A percentile compares a stretch with the other conserved stretches of the same genome.
These are phyloP conservation scores for Lyophyllum shimeji DNA, from an alignment of 768 basidiomycete species.

Conservation along the genomic window DNA sequence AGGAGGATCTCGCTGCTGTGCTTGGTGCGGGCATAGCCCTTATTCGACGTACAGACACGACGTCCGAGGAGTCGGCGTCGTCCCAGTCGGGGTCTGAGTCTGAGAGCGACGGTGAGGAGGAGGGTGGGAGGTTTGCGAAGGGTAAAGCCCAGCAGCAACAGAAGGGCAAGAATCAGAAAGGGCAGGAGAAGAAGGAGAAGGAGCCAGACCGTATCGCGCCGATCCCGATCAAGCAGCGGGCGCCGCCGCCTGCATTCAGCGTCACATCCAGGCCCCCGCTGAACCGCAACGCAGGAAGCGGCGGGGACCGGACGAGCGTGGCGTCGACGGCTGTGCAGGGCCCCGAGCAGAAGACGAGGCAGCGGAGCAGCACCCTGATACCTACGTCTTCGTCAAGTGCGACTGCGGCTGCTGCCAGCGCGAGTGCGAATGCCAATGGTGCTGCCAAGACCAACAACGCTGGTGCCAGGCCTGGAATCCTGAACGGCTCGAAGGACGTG, in stretches of 20 bases:
- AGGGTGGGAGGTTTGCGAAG: constrained; percentile 17
- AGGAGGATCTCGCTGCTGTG: constrained; percentile 36
- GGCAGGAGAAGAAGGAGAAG: neutral
- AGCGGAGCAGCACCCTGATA: constrained; percentile 41
- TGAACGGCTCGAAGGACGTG: neutral
- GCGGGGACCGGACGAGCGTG: constrained; percentile 3
- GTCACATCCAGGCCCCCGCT: constrained; percentile 60
- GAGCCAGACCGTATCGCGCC: constrained; percentile 42
- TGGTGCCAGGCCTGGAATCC: constrained; percentile 1
- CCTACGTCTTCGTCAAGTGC: constrained; percentile 26
- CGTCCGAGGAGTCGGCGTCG: constrained; percentile 14
- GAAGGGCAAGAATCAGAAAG: no score
- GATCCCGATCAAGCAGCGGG: constrained; percentile 57
- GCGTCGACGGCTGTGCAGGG: constrained; percentile 1
- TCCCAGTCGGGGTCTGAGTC: neutral
- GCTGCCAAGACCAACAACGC: no score
- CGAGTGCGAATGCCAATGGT: no score
- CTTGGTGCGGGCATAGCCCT: constrained; percentile 44
- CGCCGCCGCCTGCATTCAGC: constrained; percentile 57
- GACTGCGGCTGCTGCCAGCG: constrained; percentile 2
- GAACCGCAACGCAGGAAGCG: constrained; percentile 9
- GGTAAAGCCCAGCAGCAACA: constrained; percentile 1
- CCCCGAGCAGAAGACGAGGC: constrained; percentile 6
- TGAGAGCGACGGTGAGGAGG: constrained; percentile 24
- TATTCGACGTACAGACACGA: constrained; percentile 34